Evolutionary conservation across 345 rosid genomes (phyloP).

Genomic region (Eutrema heterophyllum): DNA sequence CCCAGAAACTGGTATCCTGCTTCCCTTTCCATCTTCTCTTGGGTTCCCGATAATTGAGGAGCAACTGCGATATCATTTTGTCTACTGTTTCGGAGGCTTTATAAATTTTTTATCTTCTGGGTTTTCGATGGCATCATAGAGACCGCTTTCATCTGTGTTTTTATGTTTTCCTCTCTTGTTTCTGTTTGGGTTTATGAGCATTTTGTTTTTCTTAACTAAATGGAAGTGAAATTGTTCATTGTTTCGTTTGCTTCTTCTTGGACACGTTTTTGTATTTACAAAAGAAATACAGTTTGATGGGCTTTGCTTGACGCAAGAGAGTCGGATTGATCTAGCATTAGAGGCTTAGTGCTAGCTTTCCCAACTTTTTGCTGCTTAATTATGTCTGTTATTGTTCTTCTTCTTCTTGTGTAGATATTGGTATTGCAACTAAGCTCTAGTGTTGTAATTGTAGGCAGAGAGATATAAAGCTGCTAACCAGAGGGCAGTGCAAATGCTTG

Average conservation of each 20-base stretch:
- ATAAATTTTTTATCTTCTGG: background rate
- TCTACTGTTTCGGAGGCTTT: background rate
- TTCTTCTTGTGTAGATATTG: background rate
- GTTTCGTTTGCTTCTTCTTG: background rate
- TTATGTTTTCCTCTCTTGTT: background rate
- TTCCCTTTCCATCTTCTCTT: background rate
- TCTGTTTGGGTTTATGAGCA: background rate
- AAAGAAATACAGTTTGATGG: background rate
- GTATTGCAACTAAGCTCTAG: background rate
- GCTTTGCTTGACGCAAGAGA: background rate
- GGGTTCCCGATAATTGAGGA: background rate
- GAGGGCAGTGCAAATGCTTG: constrained; percentile 68
- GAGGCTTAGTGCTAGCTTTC: background rate
- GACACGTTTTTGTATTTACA: background rate
- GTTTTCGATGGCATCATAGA: background rate
- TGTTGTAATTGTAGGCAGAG: constrained; percentile 44
- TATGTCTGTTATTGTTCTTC: background rate
- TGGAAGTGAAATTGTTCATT: background rate
- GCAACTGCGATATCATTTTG: background rate
- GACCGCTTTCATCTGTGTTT: background rate
- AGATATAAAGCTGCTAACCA: constrained; percentile 59
- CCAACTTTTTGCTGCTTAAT: background rate
- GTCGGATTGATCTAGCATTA: background rate
- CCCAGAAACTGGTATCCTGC: constrained; percentile 53
- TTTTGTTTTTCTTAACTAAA: background rate